Percentiles rank a stretch among this genome's conserved stretches.
These are phyloP conservation scores for Fusarium praegraminearum DNA, from an alignment of 2,329 filamentous ascomycete genomes.

Conservation along the genomic window DNA sequence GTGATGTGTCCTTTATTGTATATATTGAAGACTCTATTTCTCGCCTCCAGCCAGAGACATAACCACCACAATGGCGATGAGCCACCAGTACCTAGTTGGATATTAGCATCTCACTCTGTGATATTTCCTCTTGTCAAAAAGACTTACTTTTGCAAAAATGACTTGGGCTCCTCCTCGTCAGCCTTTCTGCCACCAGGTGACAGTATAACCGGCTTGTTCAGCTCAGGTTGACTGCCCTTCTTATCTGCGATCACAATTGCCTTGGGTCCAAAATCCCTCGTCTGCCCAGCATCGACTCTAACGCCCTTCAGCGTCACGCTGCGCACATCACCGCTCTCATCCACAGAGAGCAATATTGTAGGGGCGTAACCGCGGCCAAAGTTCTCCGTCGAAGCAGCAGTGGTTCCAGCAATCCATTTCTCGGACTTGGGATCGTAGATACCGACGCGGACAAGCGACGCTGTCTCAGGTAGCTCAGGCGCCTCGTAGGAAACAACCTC, in stretches of 20 bases:
- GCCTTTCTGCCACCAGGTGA: conserved; percentile 70
- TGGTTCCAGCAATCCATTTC: conserved; percentile 66
- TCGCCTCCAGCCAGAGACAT: conserved; percentile 66
- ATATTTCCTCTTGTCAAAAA: background rate
- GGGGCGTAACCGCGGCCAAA: conserved; percentile 72
- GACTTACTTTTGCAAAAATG: conserved; percentile 74
- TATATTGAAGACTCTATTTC: conserved; percentile 57
- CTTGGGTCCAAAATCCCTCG: conserved; percentile 73
- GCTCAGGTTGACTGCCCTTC: conserved; percentile 66
- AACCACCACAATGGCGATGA: conserved; percentile 65
- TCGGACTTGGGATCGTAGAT: conserved; percentile 63
- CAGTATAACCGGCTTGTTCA: conserved; percentile 74
- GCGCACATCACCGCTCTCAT: conserved; percentile 58
- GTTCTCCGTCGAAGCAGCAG: conserved; percentile 67
- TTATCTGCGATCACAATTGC: conserved; percentile 62
- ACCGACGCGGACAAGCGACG: conserved; percentile 68
- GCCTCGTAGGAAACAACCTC: conserved; percentile 67
- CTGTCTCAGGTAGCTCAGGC: conserved; percentile 62
- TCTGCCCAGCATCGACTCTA: conserved; percentile 71
- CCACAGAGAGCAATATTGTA: conserved; percentile 66
- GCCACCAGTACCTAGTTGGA: conserved; percentile 72
- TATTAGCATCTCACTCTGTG: conserved; percentile 51
- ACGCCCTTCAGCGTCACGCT: conserved; percentile 68
- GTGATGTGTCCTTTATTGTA: background rate
- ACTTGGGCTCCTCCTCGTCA: conserved; percentile 69